phyloP scores from a whole-genome alignment of 2,329 filamentous ascomycete species.

The Hypoxylon sp. region DNA sequence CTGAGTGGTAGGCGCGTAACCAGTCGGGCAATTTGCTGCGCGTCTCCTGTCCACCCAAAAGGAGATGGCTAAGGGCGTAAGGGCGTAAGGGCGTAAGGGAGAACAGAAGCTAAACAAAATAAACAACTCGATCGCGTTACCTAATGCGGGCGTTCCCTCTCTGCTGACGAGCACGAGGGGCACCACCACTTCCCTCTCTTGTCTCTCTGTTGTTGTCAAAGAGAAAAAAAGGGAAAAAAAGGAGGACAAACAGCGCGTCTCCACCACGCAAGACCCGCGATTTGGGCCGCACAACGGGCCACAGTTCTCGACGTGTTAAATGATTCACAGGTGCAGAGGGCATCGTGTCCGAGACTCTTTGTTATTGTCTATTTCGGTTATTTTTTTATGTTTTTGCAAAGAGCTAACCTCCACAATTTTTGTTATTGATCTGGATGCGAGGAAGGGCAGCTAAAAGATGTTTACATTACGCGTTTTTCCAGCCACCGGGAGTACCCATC shows the following conservation, averaged over 20 bases:
- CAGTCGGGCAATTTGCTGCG: slow-evolving; percentile 42
- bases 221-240: no score
- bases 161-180: slow-evolving; percentile 22
- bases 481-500: slow-evolving; percentile 28
- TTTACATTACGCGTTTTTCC: slow-evolving; percentile 34
- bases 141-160: slow-evolving; percentile 3
- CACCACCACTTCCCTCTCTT: no score
- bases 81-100: no score
- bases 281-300: slow-evolving; percentile 27
- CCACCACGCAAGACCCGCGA: slow-evolving; percentile 23
- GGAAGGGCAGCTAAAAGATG: slow-evolving; percentile 10
- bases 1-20: slow-evolving; percentile 28
- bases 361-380: slow-evolving; percentile 35
- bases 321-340: slow-evolving; percentile 28
- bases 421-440: slow-evolving; percentile 10
- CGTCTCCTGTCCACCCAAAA: slow-evolving; percentile 26
- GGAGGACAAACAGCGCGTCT: slow-evolving; percentile 21
- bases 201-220: slow-evolving; percentile 22
- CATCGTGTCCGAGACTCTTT: slow-evolving; percentile 27
- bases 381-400: slow-evolving; percentile 19
- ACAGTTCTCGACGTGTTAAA: slow-evolving; percentile 30
- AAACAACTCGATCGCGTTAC: slow-evolving; percentile 33
- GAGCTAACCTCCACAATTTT: slow-evolving; percentile 31
- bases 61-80: not conserved
- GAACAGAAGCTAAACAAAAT: slow-evolving; percentile 27